Percentiles rank a stretch among this genome's conserved stretches.
phyloP scores from a whole-genome alignment of 441 rosid genomes.

The Aquilaria agallochum region DNA sequence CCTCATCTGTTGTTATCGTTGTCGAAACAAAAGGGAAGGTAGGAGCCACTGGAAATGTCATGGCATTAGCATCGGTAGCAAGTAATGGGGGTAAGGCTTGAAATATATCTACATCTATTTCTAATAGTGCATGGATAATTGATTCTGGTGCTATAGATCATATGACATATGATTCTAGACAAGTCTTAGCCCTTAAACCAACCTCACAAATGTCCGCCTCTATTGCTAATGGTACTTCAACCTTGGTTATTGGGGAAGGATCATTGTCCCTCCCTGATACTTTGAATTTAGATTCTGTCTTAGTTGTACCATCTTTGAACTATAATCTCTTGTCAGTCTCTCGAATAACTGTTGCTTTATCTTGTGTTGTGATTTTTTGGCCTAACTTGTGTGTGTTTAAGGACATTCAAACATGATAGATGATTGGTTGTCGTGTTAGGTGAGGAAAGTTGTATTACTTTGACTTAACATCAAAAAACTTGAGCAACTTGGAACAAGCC shows the following conservation, averaged over 20 bases:
- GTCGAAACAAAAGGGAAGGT: neutral
- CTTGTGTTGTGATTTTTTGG: slow-evolving; percentile 8
- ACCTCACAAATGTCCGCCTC: neutral
- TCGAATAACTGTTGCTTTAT: neutral
- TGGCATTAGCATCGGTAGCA: neutral
- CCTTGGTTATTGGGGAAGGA: neutral
- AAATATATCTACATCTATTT: neutral
- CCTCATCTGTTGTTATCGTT: neutral
- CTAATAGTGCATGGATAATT: slow-evolving; percentile 4
- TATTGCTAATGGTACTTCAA: neutral
- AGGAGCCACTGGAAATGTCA: neutral
- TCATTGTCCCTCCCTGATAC: neutral
- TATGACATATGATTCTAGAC: slow-evolving; percentile 7
- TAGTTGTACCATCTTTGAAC: neutral
- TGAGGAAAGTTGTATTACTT: neutral
- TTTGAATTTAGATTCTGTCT: slow-evolving; percentile 2
- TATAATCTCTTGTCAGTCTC: neutral
- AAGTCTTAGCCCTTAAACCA: neutral
- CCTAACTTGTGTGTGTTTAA: slow-evolving; percentile 2
- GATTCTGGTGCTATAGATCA: slow-evolving; percentile 3
- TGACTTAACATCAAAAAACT: neutral
- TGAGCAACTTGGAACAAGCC: neutral
- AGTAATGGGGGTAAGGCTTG: neutral
- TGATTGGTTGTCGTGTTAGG: slow-evolving; percentile 7
- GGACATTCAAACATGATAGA: neutral